These are phyloP conservation scores for Nyssa sinensis DNA, from an alignment of 148 eudicot species.

Conservation along the genomic window DNA sequence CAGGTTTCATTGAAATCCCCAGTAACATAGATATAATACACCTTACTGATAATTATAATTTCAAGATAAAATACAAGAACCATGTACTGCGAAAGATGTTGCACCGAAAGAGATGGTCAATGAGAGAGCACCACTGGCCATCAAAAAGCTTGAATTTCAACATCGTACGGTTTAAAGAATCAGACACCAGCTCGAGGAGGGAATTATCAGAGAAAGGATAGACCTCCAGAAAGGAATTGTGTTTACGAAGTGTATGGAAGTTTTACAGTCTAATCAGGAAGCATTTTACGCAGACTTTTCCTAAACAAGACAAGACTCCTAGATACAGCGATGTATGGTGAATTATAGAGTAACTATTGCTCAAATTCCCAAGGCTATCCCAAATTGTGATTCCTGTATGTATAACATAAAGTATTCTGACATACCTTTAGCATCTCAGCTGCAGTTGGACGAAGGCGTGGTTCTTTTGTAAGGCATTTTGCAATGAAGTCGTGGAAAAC, in stretches of 20 bases:
- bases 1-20: not conserved
- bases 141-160: not conserved
- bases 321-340: not conserved
- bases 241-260: not conserved
- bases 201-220: not conserved
- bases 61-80: not conserved
- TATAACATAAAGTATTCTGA: not conserved
- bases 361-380: not conserved
- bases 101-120: not conserved
- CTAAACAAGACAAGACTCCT: slow-evolving; percentile 4
- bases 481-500: slow-evolving; percentile 97
- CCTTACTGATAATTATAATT: not conserved
- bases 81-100: not conserved
- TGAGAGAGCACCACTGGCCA: not conserved
- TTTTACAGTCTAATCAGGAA: not conserved
- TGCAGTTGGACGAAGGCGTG: slow-evolving; percentile 88
- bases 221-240: not conserved
- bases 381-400: not conserved
- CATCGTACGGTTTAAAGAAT: not conserved
- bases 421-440: slow-evolving; percentile 90
- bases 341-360: not conserved
- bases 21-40: not conserved
- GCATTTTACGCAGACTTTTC: not conserved
- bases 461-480: slow-evolving; percentile 93
- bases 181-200: not conserved